Evolutionary conservation across 2,329 filamentous ascomycete genomes (phyloP), one percentile per base, ranked within the genome.

Genomic region (Coniochaeta sp.): DNA sequence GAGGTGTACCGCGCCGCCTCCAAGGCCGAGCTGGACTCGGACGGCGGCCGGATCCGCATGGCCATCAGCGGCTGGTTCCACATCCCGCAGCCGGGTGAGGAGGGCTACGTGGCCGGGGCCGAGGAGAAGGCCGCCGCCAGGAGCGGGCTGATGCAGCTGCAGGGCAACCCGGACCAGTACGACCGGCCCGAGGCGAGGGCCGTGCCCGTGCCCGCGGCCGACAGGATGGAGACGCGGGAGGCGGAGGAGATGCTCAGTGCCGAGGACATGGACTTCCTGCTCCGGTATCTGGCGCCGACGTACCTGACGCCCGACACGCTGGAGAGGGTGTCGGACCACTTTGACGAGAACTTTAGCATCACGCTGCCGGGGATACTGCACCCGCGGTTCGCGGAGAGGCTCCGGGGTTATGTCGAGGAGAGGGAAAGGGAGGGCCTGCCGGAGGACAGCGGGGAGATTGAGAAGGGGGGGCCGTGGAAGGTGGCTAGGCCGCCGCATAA

Each of bases 1-100:
- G 95, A 99, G 76, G 95, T 99, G 5, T 98, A 97, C 76, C 86
- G 90, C 71, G 81, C 85, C 68, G 79, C 77, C 64, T 80, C 71
- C 62, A 79, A 78, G 71, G 82, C 78, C 67, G 83, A 85, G 74
- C 82, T 86, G 59, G 82, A 81, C 71, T 85, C 81, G 73, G 84
- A 93, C 61, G 88, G 89, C 19, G 89, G 88, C 1, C 85, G 91
- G 56, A 86, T 97, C 57, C 88, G 95, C 66, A 98, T 99, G 93
- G 95, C 95, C 58, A 96, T 99, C 70, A 96, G 91, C 71, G 95
- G 95, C 58, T 99, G 95, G 95, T 99, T 96, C 74, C 95, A 99
- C 74, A 98, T 99, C 64, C 95, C 95, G 0, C 95, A 99, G 75
- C 77, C 90, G 67, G 93, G 93, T 60, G 95, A 99, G 73, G 91